Conservation (phyloP, 1,284 basidiomycete genomes). For the Leccinum pachyderme region DNA sequence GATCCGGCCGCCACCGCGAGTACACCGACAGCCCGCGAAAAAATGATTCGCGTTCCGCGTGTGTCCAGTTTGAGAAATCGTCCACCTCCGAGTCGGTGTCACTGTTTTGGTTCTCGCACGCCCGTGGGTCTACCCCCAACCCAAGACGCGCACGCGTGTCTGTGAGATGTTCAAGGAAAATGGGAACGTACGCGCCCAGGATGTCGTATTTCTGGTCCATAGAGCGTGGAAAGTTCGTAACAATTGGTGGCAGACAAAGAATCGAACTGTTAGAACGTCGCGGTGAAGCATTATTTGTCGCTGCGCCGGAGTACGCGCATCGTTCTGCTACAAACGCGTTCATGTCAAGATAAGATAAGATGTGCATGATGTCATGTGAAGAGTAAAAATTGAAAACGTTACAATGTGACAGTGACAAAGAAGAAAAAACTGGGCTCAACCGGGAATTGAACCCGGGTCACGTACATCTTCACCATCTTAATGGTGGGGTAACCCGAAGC, state of each 20-base stretch:
- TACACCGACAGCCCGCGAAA: slow-evolving; percentile 48
- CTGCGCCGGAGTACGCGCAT: no score
- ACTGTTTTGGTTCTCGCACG: background rate
- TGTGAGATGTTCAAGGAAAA: slow-evolving; percentile 25
- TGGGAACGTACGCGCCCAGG: slow-evolving; percentile 25
- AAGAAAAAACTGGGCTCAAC: slow-evolving; percentile 14
- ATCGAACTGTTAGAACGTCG: background rate
- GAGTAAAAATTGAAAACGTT: no score
- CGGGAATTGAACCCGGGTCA: slow-evolving; percentile 40
- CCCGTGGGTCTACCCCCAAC: background rate
- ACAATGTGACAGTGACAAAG: slow-evolving; percentile 5
- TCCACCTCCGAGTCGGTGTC: background rate
- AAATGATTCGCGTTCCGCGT: slow-evolving; percentile 64
- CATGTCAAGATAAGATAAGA: no score
- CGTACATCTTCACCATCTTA: slow-evolving; percentile 30
- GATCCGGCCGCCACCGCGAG: slow-evolving; percentile 36
- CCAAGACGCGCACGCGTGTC: slow-evolving; percentile 27
- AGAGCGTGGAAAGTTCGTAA: background rate
- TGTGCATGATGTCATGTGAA: no score
- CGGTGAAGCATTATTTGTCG: slow-evolving; percentile 16
- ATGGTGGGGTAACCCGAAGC: slow-evolving; percentile 34
- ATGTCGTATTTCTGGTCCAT: slow-evolving; percentile 21
- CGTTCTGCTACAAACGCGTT: no score
- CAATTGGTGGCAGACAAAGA: slow-evolving; percentile 1
- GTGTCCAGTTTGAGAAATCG: slow-evolving; percentile 49